A percentile compares a stretch with the other conserved stretches of the same genome.
Evolutionary conservation across 257 asterid genomes (phyloP).

Genomic region (Nicotiana noctiflora): DNA sequence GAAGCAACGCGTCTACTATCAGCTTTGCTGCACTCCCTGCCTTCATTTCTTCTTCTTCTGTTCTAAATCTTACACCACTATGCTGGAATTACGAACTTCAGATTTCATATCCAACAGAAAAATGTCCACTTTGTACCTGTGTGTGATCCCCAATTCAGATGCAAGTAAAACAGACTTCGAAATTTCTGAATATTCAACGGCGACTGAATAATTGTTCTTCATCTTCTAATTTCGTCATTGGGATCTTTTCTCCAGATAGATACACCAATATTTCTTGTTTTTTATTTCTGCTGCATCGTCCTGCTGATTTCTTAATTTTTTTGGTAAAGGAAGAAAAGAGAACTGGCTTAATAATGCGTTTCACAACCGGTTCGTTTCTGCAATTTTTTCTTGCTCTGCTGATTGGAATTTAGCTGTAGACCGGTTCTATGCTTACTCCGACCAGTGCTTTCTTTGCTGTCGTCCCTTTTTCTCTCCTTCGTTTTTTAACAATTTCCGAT

Average conservation of each 20-base stretch:
- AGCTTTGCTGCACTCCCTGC: constrained; percentile 98
- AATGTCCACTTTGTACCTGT: constrained; percentile 13
- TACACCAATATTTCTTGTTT: not conserved
- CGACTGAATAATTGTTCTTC: constrained; percentile 1
- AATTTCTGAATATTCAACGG: not conserved
- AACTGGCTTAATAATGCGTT: not conserved
- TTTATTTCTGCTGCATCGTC: not conserved
- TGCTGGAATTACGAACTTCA: constrained; percentile 21
- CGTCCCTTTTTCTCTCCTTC: not conserved
- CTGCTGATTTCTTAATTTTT: not conserved
- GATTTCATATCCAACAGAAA: constrained; percentile 32
- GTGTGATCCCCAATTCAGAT: constrained; percentile 35
- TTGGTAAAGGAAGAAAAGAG: too few relatives aligned
- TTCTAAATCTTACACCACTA: constrained; percentile 10
- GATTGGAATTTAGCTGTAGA: constrained; percentile 1
- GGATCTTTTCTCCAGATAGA: not conserved
- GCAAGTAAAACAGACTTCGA: not conserved
- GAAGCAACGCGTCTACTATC: constrained; percentile 94
- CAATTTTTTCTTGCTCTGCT: not conserved
- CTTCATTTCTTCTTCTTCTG: constrained; percentile 46
- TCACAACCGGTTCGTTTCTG: not conserved
- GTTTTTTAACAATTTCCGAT: too few relatives aligned
- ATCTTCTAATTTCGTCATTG: constrained; percentile 26
- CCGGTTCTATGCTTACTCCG: not conserved
- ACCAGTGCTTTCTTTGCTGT: not conserved